A percentile compares a stretch with the other conserved stretches of the same genome.
These are phyloP conservation scores for Saccharomycopsis oosterbeekiorum DNA, from an alignment of 805 yeast genomes.

Conservation along the genomic window DNA sequence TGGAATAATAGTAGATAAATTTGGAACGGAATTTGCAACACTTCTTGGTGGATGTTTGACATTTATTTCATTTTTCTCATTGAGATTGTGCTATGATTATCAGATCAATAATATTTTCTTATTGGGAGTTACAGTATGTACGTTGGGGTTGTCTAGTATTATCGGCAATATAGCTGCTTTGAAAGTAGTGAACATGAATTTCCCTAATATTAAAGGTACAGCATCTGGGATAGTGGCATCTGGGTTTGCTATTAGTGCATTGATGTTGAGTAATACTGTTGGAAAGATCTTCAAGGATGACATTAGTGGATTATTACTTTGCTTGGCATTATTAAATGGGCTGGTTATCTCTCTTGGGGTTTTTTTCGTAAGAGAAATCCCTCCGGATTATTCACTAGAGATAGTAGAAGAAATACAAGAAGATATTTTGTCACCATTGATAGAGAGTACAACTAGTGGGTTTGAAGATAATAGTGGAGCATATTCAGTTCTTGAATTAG, in stretches of 20 bases:
- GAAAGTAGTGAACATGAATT: slow-evolving; percentile 51
- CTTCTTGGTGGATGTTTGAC: slow-evolving; percentile 46
- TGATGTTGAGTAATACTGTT: slow-evolving; percentile 49
- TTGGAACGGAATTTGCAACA: slow-evolving; percentile 46
- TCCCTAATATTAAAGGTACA: slow-evolving; percentile 60
- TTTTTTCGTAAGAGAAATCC: slow-evolving; percentile 32
- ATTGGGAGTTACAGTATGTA: slow-evolving; percentile 1
- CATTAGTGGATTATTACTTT: slow-evolving; percentile 44
- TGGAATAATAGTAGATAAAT: slow-evolving; percentile 54
- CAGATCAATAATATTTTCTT: slow-evolving; percentile 29
- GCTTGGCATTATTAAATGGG: slow-evolving; percentile 47
- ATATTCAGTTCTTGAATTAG: not conserved
- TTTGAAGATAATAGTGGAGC: not conserved
- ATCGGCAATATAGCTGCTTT: slow-evolving; percentile 24
- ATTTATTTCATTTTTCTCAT: slow-evolving; percentile 42
- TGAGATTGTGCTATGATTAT: slow-evolving; percentile 38
- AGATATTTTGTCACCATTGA: not conserved
- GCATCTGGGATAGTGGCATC: slow-evolving; percentile 65
- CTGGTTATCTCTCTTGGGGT: slow-evolving; percentile 33
- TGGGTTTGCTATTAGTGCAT: slow-evolving; percentile 62
- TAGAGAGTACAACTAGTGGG: not conserved
- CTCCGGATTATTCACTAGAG: not conserved
- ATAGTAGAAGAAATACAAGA: not conserved
- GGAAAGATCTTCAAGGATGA: slow-evolving; percentile 42
- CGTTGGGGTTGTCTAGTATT: slow-evolving; percentile 12